Base-by-base conservation (phyloP, 495 filamentous ascomycete species). In the Apodospora peruviana region DNA sequence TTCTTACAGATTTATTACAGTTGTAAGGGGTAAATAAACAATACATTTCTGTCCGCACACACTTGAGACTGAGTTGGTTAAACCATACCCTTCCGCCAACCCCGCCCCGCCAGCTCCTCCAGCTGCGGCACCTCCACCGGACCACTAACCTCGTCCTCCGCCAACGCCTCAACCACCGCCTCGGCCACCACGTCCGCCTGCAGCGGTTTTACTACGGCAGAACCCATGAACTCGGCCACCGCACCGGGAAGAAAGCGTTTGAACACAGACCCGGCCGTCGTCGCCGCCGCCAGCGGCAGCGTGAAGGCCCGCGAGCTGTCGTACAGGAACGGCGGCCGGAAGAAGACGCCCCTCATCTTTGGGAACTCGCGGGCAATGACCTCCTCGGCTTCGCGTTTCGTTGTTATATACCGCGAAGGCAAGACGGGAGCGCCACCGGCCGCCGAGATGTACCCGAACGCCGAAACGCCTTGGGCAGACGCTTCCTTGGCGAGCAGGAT, bases 311-410 rank as follows among this genome's bases (percentile, higher is more conserved):
- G 78, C 45, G 82, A 87, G 43, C 75, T 80, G 61, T 98, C 93
- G 61, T 89, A 98, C 68, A 98, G 73, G 62, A 97, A 89, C 4
- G 81, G 81, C n/a, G 94, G 80, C 12, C 91, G 79, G 43, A 95
- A 71, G 61, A 95, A 96, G 29, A 97, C 71, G 36, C 73, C 77
- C 17, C 93, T 80, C 78, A 96, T 81, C 22, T 72, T 65, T 0
- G 87, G 83, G 48, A 94, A 86, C 40, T 75, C 74, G 17, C 77
- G 71, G 23, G 82, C 70, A 55, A 98, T 91, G 8, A 81, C 77
- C 27, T 75, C 76, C 72, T 98, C 93, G 14, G 93, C 93, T 60
- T 95, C 88, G 40, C 93, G 71, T 66, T 98, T 98, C 16, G 91
- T 96, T 21, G 76, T 80, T 59, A 98, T 90, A 59, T 98, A 98